Evolutionary conservation across 768 basidiomycete species (phyloP).

Genomic region (Mycena capillaripes): DNA sequence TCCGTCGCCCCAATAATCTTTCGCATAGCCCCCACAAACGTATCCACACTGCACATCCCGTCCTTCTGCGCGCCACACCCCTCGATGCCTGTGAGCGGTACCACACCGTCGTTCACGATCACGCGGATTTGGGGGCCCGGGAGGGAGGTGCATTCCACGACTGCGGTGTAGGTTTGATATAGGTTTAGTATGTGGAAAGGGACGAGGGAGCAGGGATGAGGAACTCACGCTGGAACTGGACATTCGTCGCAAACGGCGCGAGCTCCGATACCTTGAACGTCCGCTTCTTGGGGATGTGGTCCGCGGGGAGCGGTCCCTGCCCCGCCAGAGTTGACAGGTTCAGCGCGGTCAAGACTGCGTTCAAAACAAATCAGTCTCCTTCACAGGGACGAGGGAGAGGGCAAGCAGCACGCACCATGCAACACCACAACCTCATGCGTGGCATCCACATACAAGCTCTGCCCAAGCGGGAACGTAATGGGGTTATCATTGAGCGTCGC

Average conservation of each 20-base stretch:
- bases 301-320: slow-evolving; percentile 80
- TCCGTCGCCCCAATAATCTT: slow-evolving; percentile 75
- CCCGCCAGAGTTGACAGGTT: slow-evolving; percentile 83
- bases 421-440: slow-evolving; percentile 93
- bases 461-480: slow-evolving; percentile 77
- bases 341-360: slow-evolving; percentile 83
- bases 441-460: slow-evolving; percentile 88
- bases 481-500: slow-evolving; percentile 80
- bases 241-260: slow-evolving; percentile 89
- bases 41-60: slow-evolving; percentile 82
- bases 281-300: slow-evolving; percentile 75
- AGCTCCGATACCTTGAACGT: slow-evolving; percentile 83
- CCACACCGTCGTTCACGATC: slow-evolving; percentile 90
- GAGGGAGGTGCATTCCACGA: slow-evolving; percentile 70
- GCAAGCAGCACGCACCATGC: slow-evolving; percentile 83
- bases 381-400: too few relatives aligned
- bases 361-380: slow-evolving; percentile 13
- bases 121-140: slow-evolving; percentile 78
- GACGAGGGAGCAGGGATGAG: neutral
- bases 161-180: slow-evolving; percentile 50
- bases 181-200: too few relatives aligned
- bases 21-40: slow-evolving; percentile 80
- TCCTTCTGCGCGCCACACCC: slow-evolving; percentile 81
- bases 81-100: slow-evolving; percentile 81
- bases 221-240: slow-evolving; percentile 87